Evolutionary conservation across 2,329 filamentous ascomycete genomes (phyloP).

Genomic region (Trichoderma polysporum): DNA sequence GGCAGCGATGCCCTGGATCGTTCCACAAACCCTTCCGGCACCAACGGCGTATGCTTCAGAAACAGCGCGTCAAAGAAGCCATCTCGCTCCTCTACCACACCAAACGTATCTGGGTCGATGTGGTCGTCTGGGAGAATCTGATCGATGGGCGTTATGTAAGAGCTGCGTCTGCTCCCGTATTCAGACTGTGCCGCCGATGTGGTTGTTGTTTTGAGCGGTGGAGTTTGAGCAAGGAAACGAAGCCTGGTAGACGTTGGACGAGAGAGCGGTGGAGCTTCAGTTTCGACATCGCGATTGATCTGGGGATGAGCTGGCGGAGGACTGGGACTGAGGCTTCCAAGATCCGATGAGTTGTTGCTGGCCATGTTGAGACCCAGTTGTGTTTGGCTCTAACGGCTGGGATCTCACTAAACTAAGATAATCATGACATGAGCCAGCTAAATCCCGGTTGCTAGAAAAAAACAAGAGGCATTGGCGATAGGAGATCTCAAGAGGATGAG

Average conservation of each 20-base stretch:
- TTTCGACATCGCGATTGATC: neutral
- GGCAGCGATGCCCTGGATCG: slow-evolving; percentile 48
- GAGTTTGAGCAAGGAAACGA: neutral
- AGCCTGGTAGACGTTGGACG: neutral
- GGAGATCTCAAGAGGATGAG: neutral
- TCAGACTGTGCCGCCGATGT: slow-evolving; percentile 24
- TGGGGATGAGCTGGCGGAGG: neutral
- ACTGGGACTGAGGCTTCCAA: neutral
- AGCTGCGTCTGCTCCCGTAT: slow-evolving; percentile 27
- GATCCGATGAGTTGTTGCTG: neutral
- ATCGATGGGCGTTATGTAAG: slow-evolving; percentile 35
- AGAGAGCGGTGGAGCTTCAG: neutral
- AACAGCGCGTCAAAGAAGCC: slow-evolving; percentile 51
- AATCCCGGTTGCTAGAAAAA: neutral
- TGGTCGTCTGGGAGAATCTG: slow-evolving; percentile 37
- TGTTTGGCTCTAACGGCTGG: neutral
- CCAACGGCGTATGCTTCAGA: slow-evolving; percentile 41
- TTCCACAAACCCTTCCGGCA: slow-evolving; percentile 41
- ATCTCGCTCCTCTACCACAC: slow-evolving; percentile 45
- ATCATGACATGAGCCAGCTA: neutral
- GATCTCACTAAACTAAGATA: neutral
- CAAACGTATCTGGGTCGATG: slow-evolving; percentile 42
- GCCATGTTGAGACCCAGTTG: neutral
- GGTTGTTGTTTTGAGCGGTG: slow-evolving; percentile 18
- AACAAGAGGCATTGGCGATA: neutral